Evolutionary conservation across 2,329 filamentous ascomycete genomes (phyloP).

Genomic region (Calonectria pseudoturangicola): DNA sequence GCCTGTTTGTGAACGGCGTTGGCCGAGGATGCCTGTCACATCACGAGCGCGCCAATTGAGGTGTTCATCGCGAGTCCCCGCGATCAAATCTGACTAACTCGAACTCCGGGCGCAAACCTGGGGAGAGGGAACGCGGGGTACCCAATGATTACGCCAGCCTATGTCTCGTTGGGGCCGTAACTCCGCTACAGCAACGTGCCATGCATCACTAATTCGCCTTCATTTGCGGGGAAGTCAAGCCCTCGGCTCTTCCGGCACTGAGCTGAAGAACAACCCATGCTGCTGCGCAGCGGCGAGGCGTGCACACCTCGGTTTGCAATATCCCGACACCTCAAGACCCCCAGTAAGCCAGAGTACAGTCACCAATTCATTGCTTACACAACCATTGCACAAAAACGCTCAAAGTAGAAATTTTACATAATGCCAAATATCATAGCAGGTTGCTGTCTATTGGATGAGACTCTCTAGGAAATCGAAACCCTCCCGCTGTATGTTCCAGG

Average conservation of each 20-base stretch:
- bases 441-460: slow-evolving; percentile 36
- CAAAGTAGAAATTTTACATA: not conserved
- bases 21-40: slow-evolving; percentile 12
- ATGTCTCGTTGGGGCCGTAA: not conserved
- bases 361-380: not conserved
- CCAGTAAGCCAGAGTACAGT: not conserved
- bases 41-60: slow-evolving; percentile 20
- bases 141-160: slow-evolving; percentile 22
- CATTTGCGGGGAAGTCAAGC: slow-evolving; percentile 13
- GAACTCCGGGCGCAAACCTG: slow-evolving; percentile 16
- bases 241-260: slow-evolving; percentile 19
- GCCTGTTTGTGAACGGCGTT: not conserved
- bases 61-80: not conserved
- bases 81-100: slow-evolving; percentile 8
- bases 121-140: slow-evolving; percentile 33
- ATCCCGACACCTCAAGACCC: slow-evolving; percentile 1
- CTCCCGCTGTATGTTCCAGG: slow-evolving; percentile 59
- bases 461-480: slow-evolving; percentile 65
- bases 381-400: not conserved
- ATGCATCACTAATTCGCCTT: not conserved
- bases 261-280: slow-evolving; percentile 3
- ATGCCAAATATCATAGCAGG: not conserved
- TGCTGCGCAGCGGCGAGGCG: not conserved
- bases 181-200: slow-evolving; percentile 4
- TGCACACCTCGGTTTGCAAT: slow-evolving; percentile 25